A percentile compares a stretch with the other conserved stretches of the same genome.
Evolutionary conservation across 1,284 basidiomycete genomes (phyloP).

Genomic region (Moesziomyces aphidis): DNA sequence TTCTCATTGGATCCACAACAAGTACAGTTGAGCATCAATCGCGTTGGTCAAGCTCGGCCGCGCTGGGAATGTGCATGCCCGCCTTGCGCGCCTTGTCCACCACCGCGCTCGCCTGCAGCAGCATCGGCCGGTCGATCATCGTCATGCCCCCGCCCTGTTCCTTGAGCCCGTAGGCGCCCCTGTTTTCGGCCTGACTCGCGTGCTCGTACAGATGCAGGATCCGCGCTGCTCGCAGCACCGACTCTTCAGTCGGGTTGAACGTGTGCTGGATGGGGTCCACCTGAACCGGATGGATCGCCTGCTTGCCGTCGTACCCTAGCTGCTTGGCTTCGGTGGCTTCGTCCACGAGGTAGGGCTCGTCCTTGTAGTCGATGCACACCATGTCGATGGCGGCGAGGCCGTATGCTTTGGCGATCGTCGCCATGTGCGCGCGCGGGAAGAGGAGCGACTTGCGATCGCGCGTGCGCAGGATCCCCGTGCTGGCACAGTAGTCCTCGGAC

Average conservation of each 20-base stretch:
- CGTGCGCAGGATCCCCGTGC: slow-evolving; percentile 86
- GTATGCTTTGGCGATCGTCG: slow-evolving; percentile 85
- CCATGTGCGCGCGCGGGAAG: slow-evolving; percentile 86
- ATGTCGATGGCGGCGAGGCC: slow-evolving; percentile 81
- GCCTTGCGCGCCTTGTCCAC: slow-evolving; percentile 76
- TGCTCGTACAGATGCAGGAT: slow-evolving; percentile 72
- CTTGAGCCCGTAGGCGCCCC: slow-evolving; percentile 77
- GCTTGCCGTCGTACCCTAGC: slow-evolving; percentile 69
- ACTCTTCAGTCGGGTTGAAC: slow-evolving; percentile 81
- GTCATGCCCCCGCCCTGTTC: slow-evolving; percentile 70
- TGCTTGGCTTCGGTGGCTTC: slow-evolving; percentile 78
- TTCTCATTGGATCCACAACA: background rate
- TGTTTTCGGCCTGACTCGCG: slow-evolving; percentile 68
- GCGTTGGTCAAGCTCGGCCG: slow-evolving; percentile 5
- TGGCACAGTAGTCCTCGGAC: slow-evolving; percentile 74
- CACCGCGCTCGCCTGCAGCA: slow-evolving; percentile 74
- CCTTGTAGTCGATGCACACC: slow-evolving; percentile 92
- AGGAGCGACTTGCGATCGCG: slow-evolving; percentile 79
- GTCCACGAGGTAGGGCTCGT: slow-evolving; percentile 76
- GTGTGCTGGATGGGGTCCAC: slow-evolving; percentile 80
- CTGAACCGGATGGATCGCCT: slow-evolving; percentile 93
- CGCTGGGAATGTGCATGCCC: slow-evolving; percentile 74
- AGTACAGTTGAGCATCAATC: background rate
- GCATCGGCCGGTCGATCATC: slow-evolving; percentile 77
- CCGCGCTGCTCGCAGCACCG: slow-evolving; percentile 80